Percentiles rank a stretch among this genome's conserved stretches.
These are phyloP conservation scores for Penicillium canescens DNA, from an alignment of 495 filamentous ascomycete species.

Conservation along the genomic window DNA sequence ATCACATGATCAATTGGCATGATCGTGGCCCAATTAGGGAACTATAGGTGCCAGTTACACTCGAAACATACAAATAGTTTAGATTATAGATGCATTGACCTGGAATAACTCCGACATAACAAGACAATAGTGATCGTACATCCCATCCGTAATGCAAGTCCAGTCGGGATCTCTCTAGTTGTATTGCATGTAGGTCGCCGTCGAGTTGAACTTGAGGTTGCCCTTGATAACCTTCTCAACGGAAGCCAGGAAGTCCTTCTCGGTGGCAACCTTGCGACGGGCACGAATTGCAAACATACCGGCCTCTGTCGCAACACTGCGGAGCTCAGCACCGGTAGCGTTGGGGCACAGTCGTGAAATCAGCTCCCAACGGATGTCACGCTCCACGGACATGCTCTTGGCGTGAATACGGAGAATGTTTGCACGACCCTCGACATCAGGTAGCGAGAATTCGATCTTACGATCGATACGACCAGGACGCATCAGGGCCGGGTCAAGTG, in stretches of 20 bases:
- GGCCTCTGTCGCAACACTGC: conserved; percentile 97
- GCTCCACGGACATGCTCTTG: conserved; percentile 99
- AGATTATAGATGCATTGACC: conserved; percentile 27
- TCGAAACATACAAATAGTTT: not conserved
- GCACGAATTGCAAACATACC: conserved; percentile 99
- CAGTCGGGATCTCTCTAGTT: conserved; percentile 60
- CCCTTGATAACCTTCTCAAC: conserved; percentile 99
- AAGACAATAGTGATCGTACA: conserved; percentile 27
- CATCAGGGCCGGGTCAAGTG: conserved; percentile 94
- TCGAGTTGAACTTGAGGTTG: conserved; percentile 99
- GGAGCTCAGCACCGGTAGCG: conserved; percentile 90
- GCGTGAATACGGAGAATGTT: conserved; percentile 98
- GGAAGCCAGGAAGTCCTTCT: conserved; percentile 98
- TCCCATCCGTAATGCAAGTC: conserved; percentile 22
- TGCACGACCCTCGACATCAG: conserved; percentile 92
- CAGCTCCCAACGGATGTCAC: conserved; percentile 97
- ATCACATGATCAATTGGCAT: not conserved
- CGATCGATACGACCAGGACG: conserved; percentile 96
- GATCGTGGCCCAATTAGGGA: not conserved
- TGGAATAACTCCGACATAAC: conserved; percentile 14
- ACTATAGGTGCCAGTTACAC: not conserved
- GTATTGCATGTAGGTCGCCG: conserved; percentile 98
- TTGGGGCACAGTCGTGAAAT: conserved; percentile 97
- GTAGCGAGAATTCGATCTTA: conserved; percentile 98
- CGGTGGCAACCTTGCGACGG: conserved; percentile 93